Evolutionary conservation across 176 grass and related monocot genomes (phyloP), one percentile per base, ranked within the genome.

Genomic region (Melocanna baccifera): DNA sequence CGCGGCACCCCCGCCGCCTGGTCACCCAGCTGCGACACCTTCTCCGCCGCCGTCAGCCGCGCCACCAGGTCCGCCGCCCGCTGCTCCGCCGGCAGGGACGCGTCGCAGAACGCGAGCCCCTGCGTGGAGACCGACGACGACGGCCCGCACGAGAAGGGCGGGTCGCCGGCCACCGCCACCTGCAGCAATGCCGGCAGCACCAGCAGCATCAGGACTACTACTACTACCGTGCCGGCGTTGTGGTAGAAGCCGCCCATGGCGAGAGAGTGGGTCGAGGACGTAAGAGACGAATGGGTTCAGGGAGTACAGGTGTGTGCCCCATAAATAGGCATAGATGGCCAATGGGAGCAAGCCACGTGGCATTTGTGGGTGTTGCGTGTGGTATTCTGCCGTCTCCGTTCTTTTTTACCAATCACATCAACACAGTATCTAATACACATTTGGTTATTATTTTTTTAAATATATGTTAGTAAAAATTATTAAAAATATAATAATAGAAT

Each of bases 1-100:
- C 94, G 73, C 2, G 78, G 62, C 18, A 97, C 67, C 0, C 77
- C 86, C 0, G 64, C 1, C 0, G 92, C 73, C 13, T 73, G 23
- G 57, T 97, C 90, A 0, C 92, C 94, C 8, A 97, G 80, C 79
- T 87, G 86, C 13, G 84, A 56, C 3, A 85, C 70, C 68, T 94
- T 94, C 88, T 97, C 92, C 15, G 87, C 71, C 4, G 76, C 0
- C n/a, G 90, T 94, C 64, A 94, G 18, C 43, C 79, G 88, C 1
- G 79, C 45, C 39, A 97, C 84, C 25, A 97, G 86, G 81, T 97
- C 90, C 26, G 76, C 84, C 20, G 73, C 94, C 7, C 94, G 81
- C 73, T 69, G 39, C 3, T 34, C 73, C 4, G 32, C 77, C 7
- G 84, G 62, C 1, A 81, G 73, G 32, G 71, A 19, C 23, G 34